These are phyloP conservation scores for Gossypium schwendimanii DNA, from an alignment of 441 rosid species.

Conservation along the genomic window DNA sequence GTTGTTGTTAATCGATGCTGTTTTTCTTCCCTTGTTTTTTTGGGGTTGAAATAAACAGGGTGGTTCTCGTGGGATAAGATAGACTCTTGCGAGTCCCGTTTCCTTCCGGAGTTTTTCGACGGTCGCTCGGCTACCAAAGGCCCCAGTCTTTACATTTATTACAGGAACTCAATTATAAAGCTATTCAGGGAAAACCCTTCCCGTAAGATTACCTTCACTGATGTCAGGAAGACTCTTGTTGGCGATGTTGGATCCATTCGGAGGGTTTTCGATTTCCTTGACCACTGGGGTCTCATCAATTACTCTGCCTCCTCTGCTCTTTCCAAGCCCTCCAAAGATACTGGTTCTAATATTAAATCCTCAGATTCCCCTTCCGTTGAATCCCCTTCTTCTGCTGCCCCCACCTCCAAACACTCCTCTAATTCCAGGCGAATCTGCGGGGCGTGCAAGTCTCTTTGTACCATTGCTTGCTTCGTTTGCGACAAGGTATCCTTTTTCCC, in stretches of 20 bases:
- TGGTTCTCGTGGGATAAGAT: slow-evolving; percentile 72
- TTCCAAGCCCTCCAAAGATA: slow-evolving; percentile 55
- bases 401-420: background rate
- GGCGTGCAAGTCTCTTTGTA: slow-evolving; percentile 77
- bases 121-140: slow-evolving; percentile 50
- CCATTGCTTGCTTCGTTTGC: slow-evolving; percentile 73
- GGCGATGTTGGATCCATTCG: slow-evolving; percentile 85
- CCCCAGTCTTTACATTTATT: slow-evolving; percentile 55
- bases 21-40: background rate
- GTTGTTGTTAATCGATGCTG: background rate
- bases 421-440: slow-evolving; percentile 51
- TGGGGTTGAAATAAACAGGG: slow-evolving; percentile 31
- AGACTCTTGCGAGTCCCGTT: slow-evolving; percentile 64
- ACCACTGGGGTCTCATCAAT: slow-evolving; percentile 80
- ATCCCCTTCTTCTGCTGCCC: slow-evolving; percentile 18
- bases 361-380: slow-evolving; percentile 27
- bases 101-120: slow-evolving; percentile 73
- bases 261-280: slow-evolving; percentile 84
- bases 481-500: slow-evolving; percentile 53
- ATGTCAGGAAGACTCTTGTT: slow-evolving; percentile 64
- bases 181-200: slow-evolving; percentile 53
- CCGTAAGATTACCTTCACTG: slow-evolving; percentile 69
- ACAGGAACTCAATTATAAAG: slow-evolving; percentile 68
- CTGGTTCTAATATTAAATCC: slow-evolving; percentile 20
- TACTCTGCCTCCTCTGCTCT: slow-evolving; percentile 38